Percentiles rank a stretch among this genome's conserved stretches.
Conservation (phyloP, 140 eudicot genomes). For the Flaveria floridana region DNA sequence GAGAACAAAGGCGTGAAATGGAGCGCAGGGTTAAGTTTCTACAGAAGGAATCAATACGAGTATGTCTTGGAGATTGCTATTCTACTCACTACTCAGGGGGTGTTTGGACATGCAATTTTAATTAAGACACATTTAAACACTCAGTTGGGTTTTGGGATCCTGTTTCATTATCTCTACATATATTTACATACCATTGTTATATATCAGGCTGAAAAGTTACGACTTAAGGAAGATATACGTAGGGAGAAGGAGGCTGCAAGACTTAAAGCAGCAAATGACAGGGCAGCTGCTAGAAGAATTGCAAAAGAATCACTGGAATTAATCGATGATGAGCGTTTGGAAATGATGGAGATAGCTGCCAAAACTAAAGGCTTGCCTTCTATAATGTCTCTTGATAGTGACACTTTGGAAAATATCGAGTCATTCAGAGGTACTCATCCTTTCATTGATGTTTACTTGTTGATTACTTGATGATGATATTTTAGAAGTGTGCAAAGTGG, state of each 20-base stretch:
- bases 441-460: background rate
- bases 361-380: constrained; percentile 67
- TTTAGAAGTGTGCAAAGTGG: background rate
- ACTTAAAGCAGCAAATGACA: constrained; percentile 79
- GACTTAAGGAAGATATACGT: constrained; percentile 82
- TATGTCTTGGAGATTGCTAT: constrained; percentile 37
- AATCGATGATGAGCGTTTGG: constrained; percentile 86
- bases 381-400: constrained; percentile 71
- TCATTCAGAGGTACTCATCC: constrained; percentile 59
- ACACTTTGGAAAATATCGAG: constrained; percentile 66
- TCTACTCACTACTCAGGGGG: background rate
- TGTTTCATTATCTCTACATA: background rate
- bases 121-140: background rate
- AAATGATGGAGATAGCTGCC: constrained; percentile 88
- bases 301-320: constrained; percentile 84
- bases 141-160: background rate
- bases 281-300: constrained; percentile 90
- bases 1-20: constrained; percentile 95
- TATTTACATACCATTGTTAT: background rate
- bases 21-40: constrained; percentile 79
- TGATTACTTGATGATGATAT: background rate
- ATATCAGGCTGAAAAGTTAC: constrained; percentile 73
- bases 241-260: constrained; percentile 91
- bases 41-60: constrained; percentile 79
- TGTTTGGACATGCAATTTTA: constrained; percentile 1